Evolutionary conservation across 2,329 filamentous ascomycete genomes (phyloP).

Genomic region (Teratosphaeria pseudoeucalypti): DNA sequence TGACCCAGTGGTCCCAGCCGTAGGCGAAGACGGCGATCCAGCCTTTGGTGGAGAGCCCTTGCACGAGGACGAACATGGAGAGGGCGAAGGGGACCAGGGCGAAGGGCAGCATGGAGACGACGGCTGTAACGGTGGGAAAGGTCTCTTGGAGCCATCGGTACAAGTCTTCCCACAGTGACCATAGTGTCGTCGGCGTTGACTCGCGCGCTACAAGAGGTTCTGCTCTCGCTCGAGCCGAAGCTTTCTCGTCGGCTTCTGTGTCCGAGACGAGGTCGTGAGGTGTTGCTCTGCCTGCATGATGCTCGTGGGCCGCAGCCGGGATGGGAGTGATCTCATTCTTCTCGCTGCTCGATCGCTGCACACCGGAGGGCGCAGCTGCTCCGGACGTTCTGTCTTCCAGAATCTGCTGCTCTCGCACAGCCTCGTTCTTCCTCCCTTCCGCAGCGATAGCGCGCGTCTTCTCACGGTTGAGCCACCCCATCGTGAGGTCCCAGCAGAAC

Average conservation of each 20-base stretch:
- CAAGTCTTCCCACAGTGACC: slow-evolving; percentile 36
- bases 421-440: not conserved
- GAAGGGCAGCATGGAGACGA: slow-evolving; percentile 55
- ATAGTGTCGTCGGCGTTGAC: slow-evolving; percentile 35
- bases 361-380: not conserved
- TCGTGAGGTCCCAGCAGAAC: slow-evolving; percentile 56
- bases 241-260: not conserved
- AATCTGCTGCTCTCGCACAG: not conserved
- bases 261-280: not conserved
- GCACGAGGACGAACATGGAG: slow-evolving; percentile 64
- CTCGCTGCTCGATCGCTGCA: not conserved
- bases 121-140: slow-evolving; percentile 58
- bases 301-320: not conserved
- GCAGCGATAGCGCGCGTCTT: slow-evolving; percentile 53
- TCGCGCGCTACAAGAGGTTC: slow-evolving; percentile 7
- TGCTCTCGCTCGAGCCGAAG: not conserved
- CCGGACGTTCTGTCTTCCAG: not conserved
- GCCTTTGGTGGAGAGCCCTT: slow-evolving; percentile 61
- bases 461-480: slow-evolving; percentile 53
- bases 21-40: slow-evolving; percentile 65
- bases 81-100: slow-evolving; percentile 62
- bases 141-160: slow-evolving; percentile 57
- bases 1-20: slow-evolving; percentile 64
- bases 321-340: not conserved
- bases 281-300: not conserved